Conservation (phyloP, 129 eudicot species). For the Tagetes patula region DNA sequence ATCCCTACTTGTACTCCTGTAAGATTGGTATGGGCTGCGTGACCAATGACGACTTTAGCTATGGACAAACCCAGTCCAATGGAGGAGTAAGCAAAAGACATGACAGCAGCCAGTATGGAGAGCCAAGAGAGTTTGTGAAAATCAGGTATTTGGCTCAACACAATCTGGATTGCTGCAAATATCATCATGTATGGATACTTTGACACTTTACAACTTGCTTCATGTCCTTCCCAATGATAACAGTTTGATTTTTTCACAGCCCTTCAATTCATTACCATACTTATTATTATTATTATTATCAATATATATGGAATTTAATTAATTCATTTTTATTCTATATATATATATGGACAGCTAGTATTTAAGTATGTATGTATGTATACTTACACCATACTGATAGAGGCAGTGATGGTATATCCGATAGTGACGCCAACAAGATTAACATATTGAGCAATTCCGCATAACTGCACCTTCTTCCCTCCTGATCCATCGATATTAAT, state of each 20-base stretch:
- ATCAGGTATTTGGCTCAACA: conserved; percentile 72
- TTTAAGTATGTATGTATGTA: background rate
- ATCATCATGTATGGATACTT: conserved; percentile 56
- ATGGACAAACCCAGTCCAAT: conserved; percentile 81
- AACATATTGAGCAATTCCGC: conserved; percentile 76
- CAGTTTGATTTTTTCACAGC: conserved; percentile 77
- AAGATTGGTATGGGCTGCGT: conserved; percentile 39
- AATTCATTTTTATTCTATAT: background rate
- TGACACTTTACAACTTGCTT: conserved; percentile 37
- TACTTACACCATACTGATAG: conserved; percentile 94
- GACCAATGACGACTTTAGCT: conserved; percentile 55
- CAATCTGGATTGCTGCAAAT: conserved; percentile 55
- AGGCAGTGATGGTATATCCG: conserved; percentile 92
- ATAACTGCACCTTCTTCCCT: conserved; percentile 63
- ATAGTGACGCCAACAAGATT: conserved; percentile 74
- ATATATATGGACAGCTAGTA: background rate
- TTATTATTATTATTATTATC: too few relatives aligned
- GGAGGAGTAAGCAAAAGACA: conserved; percentile 85
- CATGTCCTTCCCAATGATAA: conserved; percentile 57
- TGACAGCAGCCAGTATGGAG: conserved; percentile 75
- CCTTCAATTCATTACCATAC: conserved; percentile 27
- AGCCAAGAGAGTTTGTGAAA: conserved; percentile 82
- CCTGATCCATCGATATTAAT: conserved; percentile 34
- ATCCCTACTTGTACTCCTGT: conserved; percentile 60
- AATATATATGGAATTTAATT: background rate